Base-by-base conservation (phyloP, 2,329 filamentous ascomycete genomes). In the Alternaria incomplexa region DNA sequence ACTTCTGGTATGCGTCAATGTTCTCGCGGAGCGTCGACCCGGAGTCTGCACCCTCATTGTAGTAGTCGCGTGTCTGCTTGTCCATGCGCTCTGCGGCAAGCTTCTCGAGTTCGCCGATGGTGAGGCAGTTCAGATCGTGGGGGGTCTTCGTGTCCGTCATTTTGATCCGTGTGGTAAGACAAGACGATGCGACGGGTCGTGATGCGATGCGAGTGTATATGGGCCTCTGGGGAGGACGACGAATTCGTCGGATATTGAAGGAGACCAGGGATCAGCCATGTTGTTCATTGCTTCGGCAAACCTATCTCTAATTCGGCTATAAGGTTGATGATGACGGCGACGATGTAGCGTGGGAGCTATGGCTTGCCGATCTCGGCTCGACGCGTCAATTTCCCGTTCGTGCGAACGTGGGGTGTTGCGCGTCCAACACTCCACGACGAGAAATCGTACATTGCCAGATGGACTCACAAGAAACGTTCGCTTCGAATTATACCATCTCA, bases 1-100 rank as follows among this genome's bases (percentile, higher is more conserved):
- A 77, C 32, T 75, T 75, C 25, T 73, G 63, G 53, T 76, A 77
- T 10, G 74, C 73, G 11, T 68, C 56, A 15, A 70, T 69, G 61
- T 77, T 77, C 26, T 76, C 73, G 26, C 63, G 62, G 17, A 77
- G 58, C 1, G 73, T 75, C 3, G 58, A 64, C 17, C 71, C 71
- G 4, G 60, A 65, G 44, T 73, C 71, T 26, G 73, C 66, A 43
- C 73, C 73, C 67, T 69, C 67, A 20, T 74, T 75, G 60, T 73
- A 74, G 48, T 73, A 74, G 52, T 75, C 71, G 54, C 71, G 71
- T 11, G 71, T 73, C 43, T 74, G 73, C 56, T 75, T 76, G 66
- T 73, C 71, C 73, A 76, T 76, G 54, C 70, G 70, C 44, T 76
- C 64, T 1, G 67, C 66, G 6, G 74, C 73, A 5, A 72, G 67